phyloP scores from a whole-genome alignment of 345 rosid genomes.

The Eutrema heterophyllum region DNA sequence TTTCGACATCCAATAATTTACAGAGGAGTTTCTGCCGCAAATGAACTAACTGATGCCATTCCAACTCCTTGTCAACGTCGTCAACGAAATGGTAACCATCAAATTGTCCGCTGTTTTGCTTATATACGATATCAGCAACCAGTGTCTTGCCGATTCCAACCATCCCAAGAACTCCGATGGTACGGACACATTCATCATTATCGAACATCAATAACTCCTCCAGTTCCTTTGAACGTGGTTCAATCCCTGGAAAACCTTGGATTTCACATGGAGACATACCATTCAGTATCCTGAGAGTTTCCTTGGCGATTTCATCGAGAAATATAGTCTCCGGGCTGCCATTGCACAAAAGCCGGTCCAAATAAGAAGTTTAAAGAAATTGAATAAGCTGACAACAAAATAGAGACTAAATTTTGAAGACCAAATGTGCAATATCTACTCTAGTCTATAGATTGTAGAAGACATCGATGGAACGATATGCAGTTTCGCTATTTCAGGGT shows the following conservation, averaged over 20 bases:
- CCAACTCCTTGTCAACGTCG: not conserved
- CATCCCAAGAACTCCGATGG: slow-evolving; percentile 19
- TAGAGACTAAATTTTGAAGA: no score
- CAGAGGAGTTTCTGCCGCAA: slow-evolving; percentile 6
- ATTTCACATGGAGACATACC: slow-evolving; percentile 12
- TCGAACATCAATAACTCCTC: slow-evolving; percentile 9
- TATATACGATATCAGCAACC: not conserved
- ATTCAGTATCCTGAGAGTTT: slow-evolving; percentile 20
- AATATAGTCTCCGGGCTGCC: slow-evolving; percentile 11
- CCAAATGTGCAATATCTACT: no score
- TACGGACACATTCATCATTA: not conserved
- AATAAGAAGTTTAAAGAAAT: no score
- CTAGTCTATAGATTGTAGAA: no score
- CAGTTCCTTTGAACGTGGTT: slow-evolving; percentile 7
- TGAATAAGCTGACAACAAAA: no score
- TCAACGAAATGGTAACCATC: slow-evolving; percentile 16
- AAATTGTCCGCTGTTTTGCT: not conserved
- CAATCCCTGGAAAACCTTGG: not conserved
- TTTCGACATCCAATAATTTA: slow-evolving; percentile 10
- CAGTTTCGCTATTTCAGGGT: no score
- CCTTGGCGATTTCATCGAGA: not conserved
- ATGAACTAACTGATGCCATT: not conserved
- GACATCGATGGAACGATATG: no score
- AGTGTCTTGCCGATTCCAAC: slow-evolving; percentile 19
- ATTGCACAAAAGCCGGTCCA: no score